Conservation (phyloP, 2,329 filamentous ascomycete genomes). For the Septoria petroselini region DNA sequence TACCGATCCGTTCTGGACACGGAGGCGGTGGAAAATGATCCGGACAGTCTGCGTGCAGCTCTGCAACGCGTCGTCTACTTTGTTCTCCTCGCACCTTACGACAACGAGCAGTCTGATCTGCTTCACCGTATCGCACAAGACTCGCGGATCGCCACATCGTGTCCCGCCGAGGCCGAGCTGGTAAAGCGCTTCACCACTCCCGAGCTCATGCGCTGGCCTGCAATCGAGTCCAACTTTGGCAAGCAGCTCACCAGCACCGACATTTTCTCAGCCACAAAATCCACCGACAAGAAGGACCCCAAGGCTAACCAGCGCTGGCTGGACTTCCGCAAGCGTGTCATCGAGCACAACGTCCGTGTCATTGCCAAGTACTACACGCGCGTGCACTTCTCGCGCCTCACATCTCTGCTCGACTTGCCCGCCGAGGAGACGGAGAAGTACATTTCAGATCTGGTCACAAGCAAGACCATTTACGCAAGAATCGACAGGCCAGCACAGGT, state of each 20-base stretch:
- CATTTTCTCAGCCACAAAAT: conserved; percentile 70
- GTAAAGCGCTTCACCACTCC: conserved; percentile 92
- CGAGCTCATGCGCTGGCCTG: conserved; percentile 97
- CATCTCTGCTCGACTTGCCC: conserved; percentile 82
- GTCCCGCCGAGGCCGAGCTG: conserved; percentile 72
- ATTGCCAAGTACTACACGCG: conserved; percentile 98
- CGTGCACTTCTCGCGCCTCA: conserved; percentile 87
- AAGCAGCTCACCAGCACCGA: conserved; percentile 84
- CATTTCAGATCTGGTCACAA: conserved; percentile 93
- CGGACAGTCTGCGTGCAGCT: conserved; percentile 76
- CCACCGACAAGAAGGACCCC: conserved; percentile 53
- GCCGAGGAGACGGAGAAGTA: conserved; percentile 99
- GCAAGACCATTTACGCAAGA: conserved; percentile 96
- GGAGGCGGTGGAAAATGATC: conserved; percentile 87
- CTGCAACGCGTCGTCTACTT: conserved; percentile 97
- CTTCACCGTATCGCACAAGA: conserved; percentile 90
- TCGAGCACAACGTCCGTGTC: conserved; percentile 97
- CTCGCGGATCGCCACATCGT: conserved; percentile 58
- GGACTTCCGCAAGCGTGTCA: conserved; percentile 94
- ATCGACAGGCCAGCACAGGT: conserved; percentile 91
- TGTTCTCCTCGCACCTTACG: conserved; percentile 90
- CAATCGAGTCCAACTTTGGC: conserved; percentile 83
- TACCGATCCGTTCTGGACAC: conserved; percentile 97
- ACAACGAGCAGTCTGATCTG: conserved; percentile 97
- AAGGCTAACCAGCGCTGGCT: conserved; percentile 87